phyloP scores from a whole-genome alignment of 768 basidiomycete species.

The Tylopilus vinaceipallidus region DNA sequence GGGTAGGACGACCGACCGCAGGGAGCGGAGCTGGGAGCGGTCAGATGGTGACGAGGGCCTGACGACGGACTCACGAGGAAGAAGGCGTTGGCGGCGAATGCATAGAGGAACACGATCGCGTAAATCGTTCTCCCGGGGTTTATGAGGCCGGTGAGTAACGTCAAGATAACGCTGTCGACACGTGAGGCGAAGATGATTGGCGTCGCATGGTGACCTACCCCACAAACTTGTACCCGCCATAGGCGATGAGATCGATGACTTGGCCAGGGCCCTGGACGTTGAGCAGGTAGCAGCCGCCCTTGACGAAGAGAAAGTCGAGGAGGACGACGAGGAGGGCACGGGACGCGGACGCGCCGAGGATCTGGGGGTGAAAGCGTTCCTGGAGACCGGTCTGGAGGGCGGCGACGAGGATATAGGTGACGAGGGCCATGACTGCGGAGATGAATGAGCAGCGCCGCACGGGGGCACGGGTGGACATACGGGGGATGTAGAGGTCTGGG shows the following conservation, averaged over 20 bases:
- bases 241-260: constrained; percentile 82
- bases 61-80: constrained; percentile 71
- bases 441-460: constrained; percentile 10
- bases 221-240: constrained; percentile 97
- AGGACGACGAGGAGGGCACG: constrained; percentile 83
- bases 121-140: constrained; percentile 62
- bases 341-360: constrained; percentile 83
- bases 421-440: constrained; percentile 83
- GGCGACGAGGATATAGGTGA: constrained; percentile 90
- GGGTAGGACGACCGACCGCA: constrained; percentile 88
- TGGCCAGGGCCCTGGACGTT: constrained; percentile 75
- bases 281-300: constrained; percentile 89
- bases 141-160: constrained; percentile 71
- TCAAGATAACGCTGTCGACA: constrained; percentile 72
- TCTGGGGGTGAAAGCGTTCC: constrained; percentile 81
- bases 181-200: no score
- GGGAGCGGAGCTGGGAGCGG: constrained; percentile 76
- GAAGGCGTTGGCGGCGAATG: constrained; percentile 87
- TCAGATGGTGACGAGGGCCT: background rate
- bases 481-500: constrained; percentile 95
- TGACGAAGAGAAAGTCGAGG: constrained; percentile 86
- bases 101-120: constrained; percentile 74
- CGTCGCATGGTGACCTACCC: constrained; percentile 57
- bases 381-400: constrained; percentile 83
- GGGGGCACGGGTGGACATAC: constrained; percentile 40